phyloP scores from a whole-genome alignment of 1,139 yeast species.

The Candida tropicalis region DNA sequence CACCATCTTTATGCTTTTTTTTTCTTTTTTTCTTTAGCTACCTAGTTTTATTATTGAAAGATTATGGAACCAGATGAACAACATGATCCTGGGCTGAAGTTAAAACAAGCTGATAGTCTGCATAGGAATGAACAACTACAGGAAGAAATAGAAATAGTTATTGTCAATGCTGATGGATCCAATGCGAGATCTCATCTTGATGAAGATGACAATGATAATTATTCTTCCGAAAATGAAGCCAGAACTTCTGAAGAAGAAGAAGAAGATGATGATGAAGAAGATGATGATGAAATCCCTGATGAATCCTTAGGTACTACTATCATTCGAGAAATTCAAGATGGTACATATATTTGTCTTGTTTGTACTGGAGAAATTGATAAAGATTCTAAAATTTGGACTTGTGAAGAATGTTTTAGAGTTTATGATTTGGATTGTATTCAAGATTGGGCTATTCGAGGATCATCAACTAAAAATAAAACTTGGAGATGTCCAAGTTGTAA shows the following conservation, averaged over 20 bases:
- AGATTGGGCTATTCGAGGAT: slow-evolving; percentile 81
- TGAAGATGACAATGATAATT: slow-evolving; percentile 1
- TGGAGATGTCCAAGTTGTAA: slow-evolving; percentile 96
- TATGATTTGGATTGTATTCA: slow-evolving; percentile 79
- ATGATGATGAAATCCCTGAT: slow-evolving; percentile 11
- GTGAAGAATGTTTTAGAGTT: slow-evolving; percentile 71
- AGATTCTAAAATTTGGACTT: slow-evolving; percentile 72
- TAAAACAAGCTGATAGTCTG: neutral
- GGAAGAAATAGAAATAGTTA: slow-evolving; percentile 1
- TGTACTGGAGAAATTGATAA: slow-evolving; percentile 81
- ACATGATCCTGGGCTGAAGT: slow-evolving; percentile 14
- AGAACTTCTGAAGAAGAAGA: slow-evolving; percentile 9
- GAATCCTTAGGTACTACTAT: slow-evolving; percentile 44
- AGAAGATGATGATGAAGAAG: slow-evolving; percentile 11
- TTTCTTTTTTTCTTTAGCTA: neutral
- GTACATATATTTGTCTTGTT: slow-evolving; percentile 75
- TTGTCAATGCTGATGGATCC: slow-evolving; percentile 12
- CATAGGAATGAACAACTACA: neutral
- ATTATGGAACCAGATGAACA: slow-evolving; percentile 13
- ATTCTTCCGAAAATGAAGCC: slow-evolving; percentile 7
- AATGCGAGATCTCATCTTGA: slow-evolving; percentile 11
- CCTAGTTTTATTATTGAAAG: neutral
- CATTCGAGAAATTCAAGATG: slow-evolving; percentile 60
- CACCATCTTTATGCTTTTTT: no score
- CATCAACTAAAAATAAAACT: slow-evolving; percentile 57